Conservation (phyloP, 306 rosid species). For the Acacia melanoxylon region DNA sequence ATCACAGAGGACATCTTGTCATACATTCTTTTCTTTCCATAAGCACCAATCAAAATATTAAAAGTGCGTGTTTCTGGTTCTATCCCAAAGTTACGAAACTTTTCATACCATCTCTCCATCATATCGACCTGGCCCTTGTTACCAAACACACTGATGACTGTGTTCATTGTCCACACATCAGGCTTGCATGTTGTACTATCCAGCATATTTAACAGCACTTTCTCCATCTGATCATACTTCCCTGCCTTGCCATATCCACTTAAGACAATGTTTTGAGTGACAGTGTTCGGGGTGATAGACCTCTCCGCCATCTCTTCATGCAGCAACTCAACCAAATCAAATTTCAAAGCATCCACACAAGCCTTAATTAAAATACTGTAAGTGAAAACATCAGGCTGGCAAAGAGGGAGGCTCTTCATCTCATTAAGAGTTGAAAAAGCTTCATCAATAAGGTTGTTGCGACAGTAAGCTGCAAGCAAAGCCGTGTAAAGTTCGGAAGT, state of each 20-base stretch:
- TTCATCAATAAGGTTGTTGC: conserved; percentile 68
- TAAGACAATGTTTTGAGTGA: conserved; percentile 88
- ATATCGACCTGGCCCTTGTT: conserved; percentile 81
- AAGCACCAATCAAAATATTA: conserved; percentile 87
- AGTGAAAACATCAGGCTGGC: conserved; percentile 96
- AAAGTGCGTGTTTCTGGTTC: conserved; percentile 98
- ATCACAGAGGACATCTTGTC: conserved; percentile 97
- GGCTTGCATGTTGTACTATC: conserved; percentile 77
- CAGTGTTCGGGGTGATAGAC: conserved; percentile 67
- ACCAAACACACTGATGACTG: conserved; percentile 83
- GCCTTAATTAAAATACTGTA: conserved; percentile 81
- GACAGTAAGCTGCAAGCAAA: conserved; percentile 78
- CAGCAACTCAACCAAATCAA: conserved; percentile 70
- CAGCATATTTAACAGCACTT: conserved; percentile 80
- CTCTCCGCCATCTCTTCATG: conserved; percentile 79
- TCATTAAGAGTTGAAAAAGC: conserved; percentile 65
- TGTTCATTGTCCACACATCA: conserved; percentile 98
- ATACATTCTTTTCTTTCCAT: conserved; percentile 88
- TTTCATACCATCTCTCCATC: conserved; percentile 98
- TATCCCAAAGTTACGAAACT: conserved; percentile 82
- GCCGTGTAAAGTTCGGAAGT: conserved; percentile 86
- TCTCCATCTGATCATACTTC: conserved; percentile 89
- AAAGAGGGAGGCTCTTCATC: conserved; percentile 80
- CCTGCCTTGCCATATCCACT: conserved; percentile 92
- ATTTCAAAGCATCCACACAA: conserved; percentile 70